Conservation (phyloP, 1,284 basidiomycete species). For the Fomitopsis betulina region DNA sequence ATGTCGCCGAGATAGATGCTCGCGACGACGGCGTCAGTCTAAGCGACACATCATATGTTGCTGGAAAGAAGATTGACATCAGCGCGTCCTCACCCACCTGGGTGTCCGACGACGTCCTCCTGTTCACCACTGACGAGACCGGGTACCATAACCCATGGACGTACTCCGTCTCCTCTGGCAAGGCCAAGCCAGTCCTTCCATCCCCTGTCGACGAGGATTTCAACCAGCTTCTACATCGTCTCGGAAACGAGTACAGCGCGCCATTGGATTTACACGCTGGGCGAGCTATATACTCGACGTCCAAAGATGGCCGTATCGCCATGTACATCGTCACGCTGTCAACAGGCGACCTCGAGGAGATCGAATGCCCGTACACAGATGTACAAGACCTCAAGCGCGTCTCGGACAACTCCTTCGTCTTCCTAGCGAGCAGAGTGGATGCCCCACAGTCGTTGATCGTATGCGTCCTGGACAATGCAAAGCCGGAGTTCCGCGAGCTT, state of each 20-base stretch:
- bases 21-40: constrained; percentile 26
- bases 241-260: constrained; percentile 48
- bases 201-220: constrained; percentile 54
- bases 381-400: constrained; percentile 38
- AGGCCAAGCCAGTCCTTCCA: constrained; percentile 39
- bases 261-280: constrained; percentile 40
- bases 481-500: constrained; percentile 27
- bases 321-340: constrained; percentile 45
- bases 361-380: constrained; percentile 43
- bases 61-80: constrained; percentile 42
- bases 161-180: constrained; percentile 34
- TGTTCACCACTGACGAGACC: constrained; percentile 66
- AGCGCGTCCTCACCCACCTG: constrained; percentile 57
- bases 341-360: constrained; percentile 25
- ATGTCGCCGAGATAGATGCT: constrained; percentile 40
- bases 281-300: constrained; percentile 41
- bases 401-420: constrained; percentile 34
- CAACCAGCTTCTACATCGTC: constrained; percentile 49
- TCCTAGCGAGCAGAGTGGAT: constrained; percentile 41
- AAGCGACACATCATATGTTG: constrained; percentile 34
- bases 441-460: constrained; percentile 36
- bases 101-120: constrained; percentile 50
- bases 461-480: constrained; percentile 25
- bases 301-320: constrained; percentile 43
- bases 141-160: constrained; percentile 70